Conservation (phyloP, 345 rosid genomes). For the Lepidium didymum region DNA sequence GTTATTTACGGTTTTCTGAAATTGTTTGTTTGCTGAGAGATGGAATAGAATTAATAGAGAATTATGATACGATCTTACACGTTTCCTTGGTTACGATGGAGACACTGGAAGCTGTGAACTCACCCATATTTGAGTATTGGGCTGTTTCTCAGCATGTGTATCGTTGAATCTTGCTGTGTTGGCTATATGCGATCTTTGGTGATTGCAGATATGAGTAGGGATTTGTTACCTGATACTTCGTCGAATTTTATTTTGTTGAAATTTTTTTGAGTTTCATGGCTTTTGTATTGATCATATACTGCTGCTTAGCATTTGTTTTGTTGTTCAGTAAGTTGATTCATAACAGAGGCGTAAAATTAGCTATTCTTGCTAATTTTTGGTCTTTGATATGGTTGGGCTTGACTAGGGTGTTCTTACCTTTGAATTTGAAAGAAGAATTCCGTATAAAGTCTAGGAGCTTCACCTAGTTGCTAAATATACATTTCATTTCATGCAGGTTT, state of each 20-base stretch:
- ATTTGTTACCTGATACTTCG: background rate
- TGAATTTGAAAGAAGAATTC: background rate
- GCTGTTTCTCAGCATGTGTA: background rate
- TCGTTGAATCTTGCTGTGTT: background rate
- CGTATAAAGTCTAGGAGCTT: background rate
- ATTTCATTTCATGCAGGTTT: slow-evolving; percentile 51
- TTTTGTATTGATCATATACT: background rate
- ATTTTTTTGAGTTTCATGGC: background rate
- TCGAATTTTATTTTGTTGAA: background rate
- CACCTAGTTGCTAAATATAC: background rate
- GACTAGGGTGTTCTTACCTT: background rate
- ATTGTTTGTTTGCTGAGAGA: background rate
- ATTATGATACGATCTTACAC: background rate
- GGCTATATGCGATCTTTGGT: background rate
- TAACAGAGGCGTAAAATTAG: background rate
- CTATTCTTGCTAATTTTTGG: background rate
- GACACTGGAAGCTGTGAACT: background rate
- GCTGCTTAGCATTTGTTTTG: background rate
- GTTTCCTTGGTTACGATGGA: background rate
- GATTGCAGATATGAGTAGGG: background rate
- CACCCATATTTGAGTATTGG: background rate
- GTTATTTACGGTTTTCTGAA: background rate
- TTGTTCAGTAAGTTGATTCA: background rate
- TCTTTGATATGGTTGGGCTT: background rate
- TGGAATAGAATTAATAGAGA: background rate